A percentile compares a stretch with the other conserved stretches of the same genome.
Conservation (phyloP, 495 filamentous ascomycete genomes). For the Tuber melanosporum region DNA sequence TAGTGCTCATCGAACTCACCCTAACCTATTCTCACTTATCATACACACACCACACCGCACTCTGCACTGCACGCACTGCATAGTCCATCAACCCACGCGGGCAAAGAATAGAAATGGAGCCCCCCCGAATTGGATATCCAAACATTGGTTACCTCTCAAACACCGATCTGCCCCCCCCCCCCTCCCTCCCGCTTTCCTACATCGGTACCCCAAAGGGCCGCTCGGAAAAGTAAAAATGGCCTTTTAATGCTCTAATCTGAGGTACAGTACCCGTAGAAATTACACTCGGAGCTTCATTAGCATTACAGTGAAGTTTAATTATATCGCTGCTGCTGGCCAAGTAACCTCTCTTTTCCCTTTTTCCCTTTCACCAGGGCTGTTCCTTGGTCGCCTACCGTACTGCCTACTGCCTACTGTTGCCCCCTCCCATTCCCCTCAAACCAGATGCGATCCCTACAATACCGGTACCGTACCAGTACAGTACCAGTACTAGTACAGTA, state of each 20-base stretch:
- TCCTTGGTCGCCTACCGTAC: not conserved
- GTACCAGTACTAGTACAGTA: not conserved
- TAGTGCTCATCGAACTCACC: not conserved
- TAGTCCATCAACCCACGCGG: constrained; percentile 1
- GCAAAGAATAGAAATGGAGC: not conserved
- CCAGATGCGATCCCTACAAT: not conserved
- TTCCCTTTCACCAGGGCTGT: not conserved
- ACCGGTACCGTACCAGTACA: not conserved
- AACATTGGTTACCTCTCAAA: constrained; percentile 4
- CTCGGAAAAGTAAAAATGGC: constrained; percentile 5
- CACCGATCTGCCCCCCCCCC: not conserved
- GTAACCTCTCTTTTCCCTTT: not conserved
- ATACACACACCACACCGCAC: not conserved
- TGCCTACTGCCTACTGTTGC: not conserved
- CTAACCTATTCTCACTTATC: not conserved
- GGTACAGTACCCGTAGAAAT: constrained; percentile 1
- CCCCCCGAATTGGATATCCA: constrained; percentile 3
- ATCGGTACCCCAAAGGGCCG: not conserved
- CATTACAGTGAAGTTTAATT: not conserved
- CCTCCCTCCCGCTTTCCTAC: not conserved
- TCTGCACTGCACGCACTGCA: constrained; percentile 5
- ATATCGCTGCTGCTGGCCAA: not conserved
- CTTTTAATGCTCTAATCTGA: constrained; percentile 3
- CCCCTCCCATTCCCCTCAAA: not conserved
- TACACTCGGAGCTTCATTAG: not conserved